phyloP scores from a whole-genome alignment of 441 rosid genomes.

The Capsella rubella region DNA sequence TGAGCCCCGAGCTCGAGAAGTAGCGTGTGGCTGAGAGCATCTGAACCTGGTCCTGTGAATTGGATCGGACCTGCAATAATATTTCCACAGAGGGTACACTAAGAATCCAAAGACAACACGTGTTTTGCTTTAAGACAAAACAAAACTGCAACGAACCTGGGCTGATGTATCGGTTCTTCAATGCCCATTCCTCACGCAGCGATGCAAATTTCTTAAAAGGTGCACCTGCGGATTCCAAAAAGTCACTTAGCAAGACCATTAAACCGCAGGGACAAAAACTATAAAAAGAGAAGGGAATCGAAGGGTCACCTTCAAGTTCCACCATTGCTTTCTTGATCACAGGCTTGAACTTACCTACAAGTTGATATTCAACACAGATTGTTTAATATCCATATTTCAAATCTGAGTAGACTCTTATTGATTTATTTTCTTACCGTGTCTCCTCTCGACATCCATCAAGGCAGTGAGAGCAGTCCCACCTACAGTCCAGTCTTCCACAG shows the following conservation, averaged over 20 bases:
- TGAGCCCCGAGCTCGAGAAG: slow-evolving; percentile 80
- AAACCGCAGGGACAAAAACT: not conserved
- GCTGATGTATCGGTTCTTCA: slow-evolving; percentile 82
- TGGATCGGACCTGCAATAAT: slow-evolving; percentile 89
- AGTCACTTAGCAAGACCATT: not conserved
- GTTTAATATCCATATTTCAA: slow-evolving; percentile 3
- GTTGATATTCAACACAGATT: not conserved
- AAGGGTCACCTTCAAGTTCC: slow-evolving; percentile 85
- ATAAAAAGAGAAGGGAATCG: not conserved
- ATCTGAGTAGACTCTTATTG: not conserved
- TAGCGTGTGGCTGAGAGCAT: slow-evolving; percentile 75
- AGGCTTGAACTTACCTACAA: slow-evolving; percentile 95
- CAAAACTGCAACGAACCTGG: slow-evolving; percentile 67
- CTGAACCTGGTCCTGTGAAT: slow-evolving; percentile 77
- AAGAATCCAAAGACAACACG: not conserved
- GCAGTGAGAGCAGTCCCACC: slow-evolving; percentile 98
- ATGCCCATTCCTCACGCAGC: slow-evolving; percentile 84
- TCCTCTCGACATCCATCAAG: slow-evolving; percentile 99
- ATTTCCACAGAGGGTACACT: not conserved
- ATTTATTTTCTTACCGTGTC: slow-evolving; percentile 71
- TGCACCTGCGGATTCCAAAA: slow-evolving; percentile 61
- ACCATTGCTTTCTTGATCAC: slow-evolving; percentile 99
- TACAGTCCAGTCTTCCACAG: slow-evolving; percentile 91
- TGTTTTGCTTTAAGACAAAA: not conserved
- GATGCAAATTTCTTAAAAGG: slow-evolving; percentile 92